Conservation (phyloP, 73 alveolate species). For the Uronychia binucleata region DNA sequence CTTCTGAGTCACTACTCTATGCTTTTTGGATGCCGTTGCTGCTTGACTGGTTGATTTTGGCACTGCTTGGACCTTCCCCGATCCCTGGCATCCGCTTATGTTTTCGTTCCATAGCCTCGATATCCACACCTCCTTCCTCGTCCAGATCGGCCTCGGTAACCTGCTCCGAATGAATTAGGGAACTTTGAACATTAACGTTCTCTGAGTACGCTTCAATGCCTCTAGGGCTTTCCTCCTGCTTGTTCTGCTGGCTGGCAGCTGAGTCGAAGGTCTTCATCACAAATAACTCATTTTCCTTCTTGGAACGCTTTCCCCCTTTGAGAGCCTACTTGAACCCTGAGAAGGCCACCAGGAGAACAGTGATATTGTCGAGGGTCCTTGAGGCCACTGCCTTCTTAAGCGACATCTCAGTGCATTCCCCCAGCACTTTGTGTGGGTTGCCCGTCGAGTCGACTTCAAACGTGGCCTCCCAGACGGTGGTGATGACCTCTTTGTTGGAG, state of each 20-base stretch:
- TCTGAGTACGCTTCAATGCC: background rate
- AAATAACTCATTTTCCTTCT: background rate
- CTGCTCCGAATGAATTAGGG: background rate
- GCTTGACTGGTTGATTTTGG: too few relatives aligned
- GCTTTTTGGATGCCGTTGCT: too few relatives aligned
- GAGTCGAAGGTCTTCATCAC: background rate
- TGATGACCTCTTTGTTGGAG: background rate
- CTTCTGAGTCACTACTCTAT: too few relatives aligned
- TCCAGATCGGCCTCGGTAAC: background rate
- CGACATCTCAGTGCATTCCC: slow-evolving; percentile 79
- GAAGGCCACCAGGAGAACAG: slow-evolving; percentile 75
- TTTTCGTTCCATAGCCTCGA: background rate
- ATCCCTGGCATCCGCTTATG: background rate
- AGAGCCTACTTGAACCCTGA: slow-evolving; percentile 47
- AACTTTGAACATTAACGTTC: background rate
- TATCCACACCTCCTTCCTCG: background rate
- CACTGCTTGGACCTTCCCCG: too few relatives aligned
- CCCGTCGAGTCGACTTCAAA: background rate
- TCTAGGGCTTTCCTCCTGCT: too few relatives aligned
- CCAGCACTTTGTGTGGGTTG: slow-evolving; percentile 77
- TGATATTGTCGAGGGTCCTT: slow-evolving; percentile 85
- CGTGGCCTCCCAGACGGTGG: slow-evolving; percentile 26
- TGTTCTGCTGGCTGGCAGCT: too few relatives aligned
- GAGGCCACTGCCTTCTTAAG: slow-evolving; percentile 81
- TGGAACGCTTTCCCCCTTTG: background rate